These are phyloP conservation scores for Wickerhamomyces sp. DNA, from an alignment of 1,139 yeast species.

Conservation along the genomic window DNA sequence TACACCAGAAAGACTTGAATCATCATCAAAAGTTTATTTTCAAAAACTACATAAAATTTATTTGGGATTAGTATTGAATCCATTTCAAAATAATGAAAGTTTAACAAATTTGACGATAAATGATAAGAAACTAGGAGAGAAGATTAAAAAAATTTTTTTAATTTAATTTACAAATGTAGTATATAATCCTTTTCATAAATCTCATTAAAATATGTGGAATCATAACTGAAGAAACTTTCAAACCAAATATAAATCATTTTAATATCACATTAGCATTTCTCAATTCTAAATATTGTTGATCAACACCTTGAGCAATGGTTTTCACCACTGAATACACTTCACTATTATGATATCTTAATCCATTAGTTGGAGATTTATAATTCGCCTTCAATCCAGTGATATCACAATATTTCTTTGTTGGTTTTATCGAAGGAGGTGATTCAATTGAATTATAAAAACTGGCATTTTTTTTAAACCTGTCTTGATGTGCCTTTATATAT, in stretches of 20 bases:
- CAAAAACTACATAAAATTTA: constrained; percentile 43
- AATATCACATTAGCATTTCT: constrained; percentile 86
- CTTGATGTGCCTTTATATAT: constrained; percentile 40
- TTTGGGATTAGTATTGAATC: constrained; percentile 49
- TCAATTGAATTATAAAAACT: constrained; percentile 58
- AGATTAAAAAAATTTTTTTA: constrained; percentile 10
- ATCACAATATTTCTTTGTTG: constrained; percentile 85
- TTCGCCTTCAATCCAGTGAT: constrained; percentile 82
- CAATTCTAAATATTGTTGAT: constrained; percentile 84
- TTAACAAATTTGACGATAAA: constrained; percentile 14
- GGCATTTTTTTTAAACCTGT: constrained; percentile 18
- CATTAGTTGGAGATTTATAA: constrained; percentile 73
- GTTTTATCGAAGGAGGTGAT: constrained; percentile 87
- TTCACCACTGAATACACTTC: constrained; percentile 80
- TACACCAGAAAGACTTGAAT: constrained; percentile 24
- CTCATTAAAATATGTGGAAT: background rate
- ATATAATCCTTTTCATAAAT: background rate
- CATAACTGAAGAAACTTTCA: background rate
- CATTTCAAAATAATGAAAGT: constrained; percentile 35
- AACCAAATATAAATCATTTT: constrained; percentile 30
- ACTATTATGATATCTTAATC: constrained; percentile 72
- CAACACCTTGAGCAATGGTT: constrained; percentile 84
- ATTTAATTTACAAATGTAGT: constrained; percentile 5
- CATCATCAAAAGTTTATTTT: constrained; percentile 30
- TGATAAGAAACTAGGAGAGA: constrained; percentile 9